Evolutionary conservation across 495 filamentous ascomycete species (phyloP), one percentile per base, ranked within the genome.

Genomic region (Cercophora samala): DNA sequence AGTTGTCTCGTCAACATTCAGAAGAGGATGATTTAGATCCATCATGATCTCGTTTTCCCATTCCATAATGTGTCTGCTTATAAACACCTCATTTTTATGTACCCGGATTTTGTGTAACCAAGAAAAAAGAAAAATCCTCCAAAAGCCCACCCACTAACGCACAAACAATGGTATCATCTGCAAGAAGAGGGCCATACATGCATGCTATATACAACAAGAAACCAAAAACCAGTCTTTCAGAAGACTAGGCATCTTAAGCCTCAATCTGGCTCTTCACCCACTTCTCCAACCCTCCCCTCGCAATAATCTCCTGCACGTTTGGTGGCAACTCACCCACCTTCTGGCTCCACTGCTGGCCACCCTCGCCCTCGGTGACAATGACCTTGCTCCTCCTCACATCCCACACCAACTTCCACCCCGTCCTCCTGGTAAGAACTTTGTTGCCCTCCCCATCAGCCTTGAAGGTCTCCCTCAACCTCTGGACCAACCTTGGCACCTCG

Each of bases 271-370:
- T 81, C 83, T 91, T 91, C 4, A 96, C 91, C 93, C 93, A 97
- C 63, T 87, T 86, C 81, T 93, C 91, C 72, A 97, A 72, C 11
- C 90, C 90, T 0, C 90, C 92, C 66, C 81, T 75, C n/a, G 91
- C 92, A 72, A 96, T 88, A 66, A 96, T 94, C 75, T 91, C 91
- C 75, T 97, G 94, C 65, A 97, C 91, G 74, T 93, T 97, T 0
- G 90, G 87, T 58, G 93, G 90, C 65, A 97, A 73, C 80, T 94
- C 91, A 8, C 91, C 91, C 2, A 97, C 92, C 78, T 89, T 89
- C 72, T 93, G 83, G 55, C 80, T 88, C 95, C 93, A 97, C 64
- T 74, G 73, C 69, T 82, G 72, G 3, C 91, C 91, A 26, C 74
- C 75, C 29, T 76, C 65, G 9, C 79, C 77, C 78, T 97, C 92